Evolutionary conservation across 2,329 filamentous ascomycete genomes (phyloP).

Genomic region (Claviceps citrina): DNA sequence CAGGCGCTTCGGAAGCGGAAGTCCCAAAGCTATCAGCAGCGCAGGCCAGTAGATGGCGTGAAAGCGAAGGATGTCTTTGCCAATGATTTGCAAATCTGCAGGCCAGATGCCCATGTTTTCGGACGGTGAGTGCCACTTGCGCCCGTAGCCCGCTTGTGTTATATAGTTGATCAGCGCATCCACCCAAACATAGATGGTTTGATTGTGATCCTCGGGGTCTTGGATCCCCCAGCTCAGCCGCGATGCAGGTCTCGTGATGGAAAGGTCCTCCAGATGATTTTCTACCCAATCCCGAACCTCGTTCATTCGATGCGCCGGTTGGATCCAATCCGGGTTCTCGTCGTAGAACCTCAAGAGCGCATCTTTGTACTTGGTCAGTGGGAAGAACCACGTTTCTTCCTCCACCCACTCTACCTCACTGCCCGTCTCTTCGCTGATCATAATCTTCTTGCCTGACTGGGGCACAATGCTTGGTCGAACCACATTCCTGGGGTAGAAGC

Average conservation of each 20-base stretch:
- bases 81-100: constrained; percentile 79
- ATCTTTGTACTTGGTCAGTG: constrained; percentile 69
- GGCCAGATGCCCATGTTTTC: constrained; percentile 62
- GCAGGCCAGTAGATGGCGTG: constrained; percentile 98
- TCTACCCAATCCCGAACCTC: constrained; percentile 65
- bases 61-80: constrained; percentile 92
- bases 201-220: constrained; percentile 67
- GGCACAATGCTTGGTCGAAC: constrained; percentile 64
- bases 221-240: constrained; percentile 76
- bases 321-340: constrained; percentile 62
- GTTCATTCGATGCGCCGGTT: constrained; percentile 56
- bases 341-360: constrained; percentile 64
- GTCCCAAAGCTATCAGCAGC: constrained; percentile 72
- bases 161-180: constrained; percentile 92
- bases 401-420: constrained; percentile 91
- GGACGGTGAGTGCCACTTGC: constrained; percentile 45
- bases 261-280: constrained; percentile 69
- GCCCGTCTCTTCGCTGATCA: constrained; percentile 73
- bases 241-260: constrained; percentile 66
- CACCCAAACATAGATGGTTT: constrained; percentile 97
- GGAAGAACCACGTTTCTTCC: constrained; percentile 90
- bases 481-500: constrained; percentile 70
- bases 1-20: constrained; percentile 64
- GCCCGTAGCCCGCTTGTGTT: constrained; percentile 63
- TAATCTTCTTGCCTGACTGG: constrained; percentile 65